phyloP scores from a whole-genome alignment of 2,329 filamentous ascomycete genomes.

The Pseudocercospora eumusae region DNA sequence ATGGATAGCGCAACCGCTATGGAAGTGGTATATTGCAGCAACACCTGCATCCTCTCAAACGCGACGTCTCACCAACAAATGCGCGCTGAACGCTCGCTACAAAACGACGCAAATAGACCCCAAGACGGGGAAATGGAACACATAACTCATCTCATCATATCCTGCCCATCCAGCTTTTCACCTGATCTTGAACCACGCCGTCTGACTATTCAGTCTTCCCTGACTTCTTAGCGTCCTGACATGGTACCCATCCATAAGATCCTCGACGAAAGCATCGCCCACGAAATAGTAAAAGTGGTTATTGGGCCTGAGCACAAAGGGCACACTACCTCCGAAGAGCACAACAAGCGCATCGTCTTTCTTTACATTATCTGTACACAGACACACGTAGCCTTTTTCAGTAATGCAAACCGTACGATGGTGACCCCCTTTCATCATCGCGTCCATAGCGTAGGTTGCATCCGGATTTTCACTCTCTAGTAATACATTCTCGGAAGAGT shows the following conservation, averaged over 20 bases:
- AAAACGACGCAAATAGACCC: not conserved
- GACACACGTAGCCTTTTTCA: not conserved
- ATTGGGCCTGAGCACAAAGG: constrained; percentile 8
- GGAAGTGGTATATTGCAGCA: not conserved
- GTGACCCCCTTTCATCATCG: constrained; percentile 18
- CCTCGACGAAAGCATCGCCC: not conserved
- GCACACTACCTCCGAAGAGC: constrained; percentile 9
- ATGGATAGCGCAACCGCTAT: not conserved
- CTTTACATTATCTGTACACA: constrained; percentile 2
- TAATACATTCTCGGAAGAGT: constrained; percentile 1
- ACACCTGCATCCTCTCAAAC: not conserved
- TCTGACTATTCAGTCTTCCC: not conserved
- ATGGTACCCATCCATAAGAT: not conserved
- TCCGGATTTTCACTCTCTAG: constrained; percentile 14
- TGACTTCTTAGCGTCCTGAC: not conserved
- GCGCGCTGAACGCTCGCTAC: not conserved
- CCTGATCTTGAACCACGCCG: not conserved
- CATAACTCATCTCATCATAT: not conserved
- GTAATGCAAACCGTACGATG: constrained; percentile 16
- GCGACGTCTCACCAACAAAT: not conserved
- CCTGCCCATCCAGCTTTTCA: not conserved
- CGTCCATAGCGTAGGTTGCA: constrained; percentile 13
- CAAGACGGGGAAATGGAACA: not conserved
- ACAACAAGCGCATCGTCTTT: constrained; percentile 5
- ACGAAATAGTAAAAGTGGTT: not conserved